Conservation (phyloP, 176 grass and related monocot genomes). For the Cenchrus purpureus region DNA sequence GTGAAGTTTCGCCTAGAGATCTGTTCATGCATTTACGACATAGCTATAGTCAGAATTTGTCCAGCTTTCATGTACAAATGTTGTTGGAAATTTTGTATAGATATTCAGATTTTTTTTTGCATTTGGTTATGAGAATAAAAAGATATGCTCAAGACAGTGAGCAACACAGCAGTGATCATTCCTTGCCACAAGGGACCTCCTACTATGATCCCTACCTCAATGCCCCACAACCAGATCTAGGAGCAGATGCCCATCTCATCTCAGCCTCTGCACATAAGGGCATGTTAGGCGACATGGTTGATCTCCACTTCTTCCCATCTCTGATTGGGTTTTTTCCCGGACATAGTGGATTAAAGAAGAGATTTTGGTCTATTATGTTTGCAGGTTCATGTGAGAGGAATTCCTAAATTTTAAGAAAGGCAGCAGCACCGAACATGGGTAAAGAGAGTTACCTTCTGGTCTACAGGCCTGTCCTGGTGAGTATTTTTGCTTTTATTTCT, state of each 20-base stretch:
- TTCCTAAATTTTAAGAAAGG: slow-evolving; percentile 37
- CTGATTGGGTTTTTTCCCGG: background rate
- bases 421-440: slow-evolving; percentile 12
- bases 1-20: too few relatives aligned
- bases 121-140: too few relatives aligned
- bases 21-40: too few relatives aligned
- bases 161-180: too few relatives aligned
- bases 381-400: background rate
- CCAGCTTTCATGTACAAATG: too few relatives aligned
- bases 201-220: too few relatives aligned
- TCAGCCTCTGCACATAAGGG: slow-evolving; percentile 19
- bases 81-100: too few relatives aligned
- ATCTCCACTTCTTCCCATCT: background rate
- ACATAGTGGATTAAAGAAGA: background rate
- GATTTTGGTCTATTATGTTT: background rate
- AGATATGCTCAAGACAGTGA: too few relatives aligned
- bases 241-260: slow-evolving; percentile 18
- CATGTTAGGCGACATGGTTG: slow-evolving; percentile 5
- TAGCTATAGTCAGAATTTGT: too few relatives aligned
- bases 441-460: slow-evolving; percentile 34
- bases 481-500: background rate
- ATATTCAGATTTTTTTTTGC: too few relatives aligned
- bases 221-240: too few relatives aligned
- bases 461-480: slow-evolving; percentile 36
- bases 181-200: too few relatives aligned